Percentiles rank a stretch among this genome's conserved stretches.
phyloP scores from a whole-genome alignment of 2,329 filamentous ascomycete genomes.

The Pseudocercospora ulei region DNA sequence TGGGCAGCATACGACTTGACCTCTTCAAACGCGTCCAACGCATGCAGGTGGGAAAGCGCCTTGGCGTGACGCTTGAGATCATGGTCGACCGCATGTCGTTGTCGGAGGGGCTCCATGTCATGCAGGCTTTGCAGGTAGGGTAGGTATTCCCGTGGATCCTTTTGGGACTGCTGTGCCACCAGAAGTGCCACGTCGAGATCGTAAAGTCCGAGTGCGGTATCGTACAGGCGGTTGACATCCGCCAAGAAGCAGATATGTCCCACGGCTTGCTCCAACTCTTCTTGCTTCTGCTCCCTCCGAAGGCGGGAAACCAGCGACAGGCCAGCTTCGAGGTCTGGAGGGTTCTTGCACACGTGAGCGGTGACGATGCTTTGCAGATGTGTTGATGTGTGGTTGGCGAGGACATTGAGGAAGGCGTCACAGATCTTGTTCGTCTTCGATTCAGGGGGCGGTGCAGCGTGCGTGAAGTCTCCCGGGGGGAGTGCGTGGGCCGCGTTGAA shows the following conservation, averaged over 20 bases:
- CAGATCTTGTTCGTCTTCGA: conserved; percentile 81
- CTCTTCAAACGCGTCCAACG: conserved; percentile 65
- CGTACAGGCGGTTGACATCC: conserved; percentile 84
- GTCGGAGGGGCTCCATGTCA: conserved; percentile 57
- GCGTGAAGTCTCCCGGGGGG: conserved; percentile 12
- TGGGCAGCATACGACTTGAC: conserved; percentile 67
- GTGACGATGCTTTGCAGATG: conserved; percentile 88
- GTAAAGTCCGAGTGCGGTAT: conserved; percentile 81
- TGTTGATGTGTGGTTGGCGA: conserved; percentile 53
- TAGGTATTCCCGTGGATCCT: conserved; percentile 88
- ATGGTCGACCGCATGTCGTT: conserved; percentile 79
- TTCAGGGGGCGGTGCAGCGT: conserved; percentile 7
- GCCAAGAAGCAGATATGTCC: conserved; percentile 97
- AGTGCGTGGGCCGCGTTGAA: conserved; percentile 2
- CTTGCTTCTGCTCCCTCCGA: conserved; percentile 50
- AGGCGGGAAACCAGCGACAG: conserved; percentile 68
- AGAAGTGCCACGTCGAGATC: conserved; percentile 80
- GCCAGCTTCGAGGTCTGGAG: conserved; percentile 80
- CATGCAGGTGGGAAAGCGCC: conserved; percentile 66
- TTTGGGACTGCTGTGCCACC: conserved; percentile 90
- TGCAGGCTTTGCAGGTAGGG: conserved; percentile 87
- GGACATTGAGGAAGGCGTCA: conserved; percentile 63
- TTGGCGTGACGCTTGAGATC: conserved; percentile 67
- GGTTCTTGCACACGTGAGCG: conserved; percentile 84
- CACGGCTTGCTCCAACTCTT: conserved; percentile 74